Conservation (phyloP, 345 rosid species). For the Conringia planisiliqua region DNA sequence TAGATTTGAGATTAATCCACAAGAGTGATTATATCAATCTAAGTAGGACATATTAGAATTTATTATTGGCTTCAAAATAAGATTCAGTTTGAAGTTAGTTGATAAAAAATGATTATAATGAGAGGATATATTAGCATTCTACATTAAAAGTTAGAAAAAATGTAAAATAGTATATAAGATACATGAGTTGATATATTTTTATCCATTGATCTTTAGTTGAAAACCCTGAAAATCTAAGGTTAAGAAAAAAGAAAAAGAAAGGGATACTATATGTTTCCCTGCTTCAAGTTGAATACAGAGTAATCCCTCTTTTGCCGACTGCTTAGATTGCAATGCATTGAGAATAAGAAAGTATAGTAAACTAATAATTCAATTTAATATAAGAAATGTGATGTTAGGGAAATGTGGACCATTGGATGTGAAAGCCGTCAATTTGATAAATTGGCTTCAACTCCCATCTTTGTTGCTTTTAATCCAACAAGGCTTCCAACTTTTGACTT, state of each 20-base stretch:
- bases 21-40: too few relatives aligned
- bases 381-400: neutral
- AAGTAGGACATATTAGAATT: too few relatives aligned
- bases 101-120: neutral
- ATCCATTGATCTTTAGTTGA: neutral
- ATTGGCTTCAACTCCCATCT: neutral
- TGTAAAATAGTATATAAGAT: too few relatives aligned
- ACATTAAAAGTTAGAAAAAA: neutral
- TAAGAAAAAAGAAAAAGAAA: neutral
- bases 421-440: slow-evolving; percentile 5
- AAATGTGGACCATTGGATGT: slow-evolving; percentile 22
- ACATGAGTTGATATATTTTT: neutral
- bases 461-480: slow-evolving; percentile 27
- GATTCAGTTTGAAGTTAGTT: neutral
- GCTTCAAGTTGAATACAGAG: slow-evolving; percentile 1
- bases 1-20: too few relatives aligned
- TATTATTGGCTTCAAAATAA: neutral
- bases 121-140: neutral
- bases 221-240: too few relatives aligned
- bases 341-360: neutral
- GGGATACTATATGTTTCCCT: slow-evolving; percentile 7
- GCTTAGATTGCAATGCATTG: neutral
- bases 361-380: neutral
- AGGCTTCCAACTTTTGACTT: slow-evolving; percentile 23
- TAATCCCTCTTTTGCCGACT: slow-evolving; percentile 2